phyloP scores from a whole-genome alignment of 352 stramenopile species.

The Globisporangium orthogonon region DNA sequence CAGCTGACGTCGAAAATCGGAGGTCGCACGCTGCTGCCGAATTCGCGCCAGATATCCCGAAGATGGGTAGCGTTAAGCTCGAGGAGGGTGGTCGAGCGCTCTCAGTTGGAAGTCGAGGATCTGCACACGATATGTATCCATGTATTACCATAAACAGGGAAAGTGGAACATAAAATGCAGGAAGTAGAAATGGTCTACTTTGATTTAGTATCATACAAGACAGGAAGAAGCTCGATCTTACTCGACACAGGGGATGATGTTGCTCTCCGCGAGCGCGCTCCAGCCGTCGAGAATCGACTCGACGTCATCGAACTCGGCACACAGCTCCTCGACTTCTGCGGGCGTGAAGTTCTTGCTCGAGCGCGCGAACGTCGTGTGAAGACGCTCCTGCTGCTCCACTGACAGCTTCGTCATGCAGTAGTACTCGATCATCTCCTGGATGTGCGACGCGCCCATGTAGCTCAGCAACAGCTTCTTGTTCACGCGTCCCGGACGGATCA shows the following conservation, averaged over 20 bases:
- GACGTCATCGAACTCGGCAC: slow-evolving; percentile 21
- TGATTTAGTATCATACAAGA: background rate
- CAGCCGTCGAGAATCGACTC: slow-evolving; percentile 1
- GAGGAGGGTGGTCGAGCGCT: too few relatives aligned
- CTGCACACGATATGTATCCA: background rate
- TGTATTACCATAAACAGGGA: background rate
- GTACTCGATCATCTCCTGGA: slow-evolving; percentile 65
- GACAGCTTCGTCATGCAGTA: slow-evolving; percentile 26
- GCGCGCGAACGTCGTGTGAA: slow-evolving; percentile 11
- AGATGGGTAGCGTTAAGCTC: too few relatives aligned
- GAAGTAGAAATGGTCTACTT: background rate
- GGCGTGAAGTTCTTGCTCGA: slow-evolving; percentile 8
- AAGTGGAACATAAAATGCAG: background rate
- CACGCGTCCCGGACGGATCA: slow-evolving; percentile 30
- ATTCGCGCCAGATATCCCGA: too few relatives aligned
- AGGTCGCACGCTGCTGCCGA: too few relatives aligned
- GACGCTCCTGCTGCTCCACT: slow-evolving; percentile 1
- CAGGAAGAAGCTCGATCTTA: background rate
- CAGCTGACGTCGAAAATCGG: too few relatives aligned
- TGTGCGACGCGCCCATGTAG: slow-evolving; percentile 42
- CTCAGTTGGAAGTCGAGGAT: too few relatives aligned
- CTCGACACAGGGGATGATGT: background rate
- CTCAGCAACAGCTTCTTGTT: slow-evolving; percentile 82
- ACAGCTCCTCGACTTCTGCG: slow-evolving; percentile 7
- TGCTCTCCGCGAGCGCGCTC: background rate